Conservation (phyloP, 2,329 filamentous ascomycete genomes). For the Colletotrichum musae region DNA sequence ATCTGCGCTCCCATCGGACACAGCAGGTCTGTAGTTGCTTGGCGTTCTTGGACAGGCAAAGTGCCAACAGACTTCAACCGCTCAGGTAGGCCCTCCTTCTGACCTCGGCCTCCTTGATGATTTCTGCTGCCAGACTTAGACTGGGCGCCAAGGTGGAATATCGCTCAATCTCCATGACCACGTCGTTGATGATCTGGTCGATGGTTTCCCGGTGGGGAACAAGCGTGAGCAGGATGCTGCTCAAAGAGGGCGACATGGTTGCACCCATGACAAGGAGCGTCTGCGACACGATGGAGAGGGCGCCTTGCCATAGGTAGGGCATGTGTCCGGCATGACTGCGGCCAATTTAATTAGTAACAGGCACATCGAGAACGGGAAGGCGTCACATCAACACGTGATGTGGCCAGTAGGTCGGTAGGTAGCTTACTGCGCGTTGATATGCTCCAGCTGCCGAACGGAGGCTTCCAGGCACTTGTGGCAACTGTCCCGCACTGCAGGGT, state of each 20-base stretch:
- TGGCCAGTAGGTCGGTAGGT: conserved; percentile 28
- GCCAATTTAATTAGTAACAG: conserved; percentile 47
- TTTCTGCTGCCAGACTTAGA: conserved; percentile 81
- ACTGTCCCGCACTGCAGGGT: conserved; percentile 81
- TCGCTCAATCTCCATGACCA: conserved; percentile 81
- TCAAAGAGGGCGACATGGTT: conserved; percentile 82
- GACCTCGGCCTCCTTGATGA: conserved; percentile 83
- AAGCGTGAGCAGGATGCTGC: conserved; percentile 72
- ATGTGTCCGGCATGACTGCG: conserved; percentile 83
- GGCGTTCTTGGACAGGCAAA: not conserved
- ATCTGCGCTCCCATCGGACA: conserved; percentile 18
- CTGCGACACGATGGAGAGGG: conserved; percentile 86
- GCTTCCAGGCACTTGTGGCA: conserved; percentile 88
- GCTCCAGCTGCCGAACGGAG: conserved; percentile 83
- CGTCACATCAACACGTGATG: conserved; percentile 15
- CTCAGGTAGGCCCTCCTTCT: conserved; percentile 75
- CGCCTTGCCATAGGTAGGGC: conserved; percentile 89
- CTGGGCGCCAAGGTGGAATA: conserved; percentile 84
- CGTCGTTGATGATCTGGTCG: conserved; percentile 83
- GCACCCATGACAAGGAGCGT: conserved; percentile 87
- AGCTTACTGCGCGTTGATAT: conserved; percentile 82
- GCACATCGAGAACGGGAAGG: not conserved
- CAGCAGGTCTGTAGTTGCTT: conserved; percentile 11
- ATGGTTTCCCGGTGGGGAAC: conserved; percentile 73
- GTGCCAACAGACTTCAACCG: conserved; percentile 53